Base-by-base conservation (phyloP, 805 yeast species). In the Yarrowia alimentaria region DNA sequence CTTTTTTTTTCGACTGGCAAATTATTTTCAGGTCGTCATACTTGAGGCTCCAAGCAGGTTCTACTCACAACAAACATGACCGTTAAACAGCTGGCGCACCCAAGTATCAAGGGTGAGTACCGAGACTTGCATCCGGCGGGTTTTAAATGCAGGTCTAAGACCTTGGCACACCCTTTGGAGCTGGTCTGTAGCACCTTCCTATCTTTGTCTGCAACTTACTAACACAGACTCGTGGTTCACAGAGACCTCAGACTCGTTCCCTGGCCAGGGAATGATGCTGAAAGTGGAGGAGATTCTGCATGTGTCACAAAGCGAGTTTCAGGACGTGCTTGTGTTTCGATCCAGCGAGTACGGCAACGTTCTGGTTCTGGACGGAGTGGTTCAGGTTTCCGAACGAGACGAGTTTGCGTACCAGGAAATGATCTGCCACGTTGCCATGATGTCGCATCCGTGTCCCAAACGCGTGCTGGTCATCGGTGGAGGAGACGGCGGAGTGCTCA, bases 171-270 rank as follows among this genome's bases (percentile, higher is more conserved):
- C n/a, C n/a, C n/a, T n/a, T n/a, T n/a, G n/a, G n/a, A n/a, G n/a
- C n/a, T n/a, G n/a, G n/a, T n/a, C n/a, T n/a, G n/a, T n/a, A n/a
- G n/a, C n/a, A n/a, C n/a, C n/a, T n/a, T n/a, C n/a, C n/a, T n/a
- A n/a, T n/a, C n/a, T n/a, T n/a, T n/a, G n/a, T n/a, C n/a, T n/a
- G 4, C 53, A 37, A 34, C 50, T 30, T 9, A 49, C 50, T 21
- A 53, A 50, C 31, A 9, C 25, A 34, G 89, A 93, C 69, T 97
- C 97, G 64, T 91, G 99, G 99, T 91, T 91, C 73, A 81, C 91
- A 62, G 99, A 91, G 70, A 76, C 85, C 67, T 85, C 95, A 59
- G 87, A 90, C 68, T 85, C 88, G 87, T 91, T 96, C 95, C 98
- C 99, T 22, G 99, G 99, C 58, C 96, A 90, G 76, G 98, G 97